Evolutionary conservation across 768 basidiomycete species (phyloP).

Genomic region (Kwoniella sp.): DNA sequence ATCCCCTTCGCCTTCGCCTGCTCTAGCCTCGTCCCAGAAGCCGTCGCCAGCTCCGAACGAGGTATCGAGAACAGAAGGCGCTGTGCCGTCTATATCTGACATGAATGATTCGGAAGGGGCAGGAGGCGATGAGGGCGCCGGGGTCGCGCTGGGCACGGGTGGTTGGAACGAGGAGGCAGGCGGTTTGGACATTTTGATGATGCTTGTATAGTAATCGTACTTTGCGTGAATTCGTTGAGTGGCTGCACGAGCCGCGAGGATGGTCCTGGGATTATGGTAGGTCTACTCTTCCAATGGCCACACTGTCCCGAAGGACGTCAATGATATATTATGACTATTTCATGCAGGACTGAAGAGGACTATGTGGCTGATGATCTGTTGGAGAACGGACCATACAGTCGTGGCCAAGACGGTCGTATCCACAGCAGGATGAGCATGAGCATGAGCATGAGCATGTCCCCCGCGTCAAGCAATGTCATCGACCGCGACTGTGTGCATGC

Average conservation of each 20-base stretch:
- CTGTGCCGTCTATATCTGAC: constrained; percentile 49
- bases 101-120: constrained; percentile 46
- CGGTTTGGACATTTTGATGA: background rate
- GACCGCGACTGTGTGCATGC: too few relatives aligned
- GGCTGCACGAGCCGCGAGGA: background rate
- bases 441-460: too few relatives aligned
- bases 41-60: constrained; percentile 17
- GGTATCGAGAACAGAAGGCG: constrained; percentile 38
- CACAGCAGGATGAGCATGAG: too few relatives aligned
- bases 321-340: background rate
- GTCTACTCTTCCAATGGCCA: background rate
- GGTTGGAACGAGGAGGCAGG: background rate
- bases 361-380: too few relatives aligned
- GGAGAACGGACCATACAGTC: too few relatives aligned
- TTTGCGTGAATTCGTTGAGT: too few relatives aligned
- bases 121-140: constrained; percentile 42
- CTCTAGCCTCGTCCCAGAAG: background rate
- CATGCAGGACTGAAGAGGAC: too few relatives aligned
- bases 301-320: background rate
- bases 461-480: too few relatives aligned
- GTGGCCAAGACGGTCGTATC: too few relatives aligned
- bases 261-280: too few relatives aligned
- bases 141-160: constrained; percentile 16
- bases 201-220: background rate
- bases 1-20: background rate